A percentile compares a stretch with the other conserved stretches of the same genome.
Evolutionary conservation across 768 basidiomycete species (phyloP).

Genomic region (Leucocoprinus birnbaumii): DNA sequence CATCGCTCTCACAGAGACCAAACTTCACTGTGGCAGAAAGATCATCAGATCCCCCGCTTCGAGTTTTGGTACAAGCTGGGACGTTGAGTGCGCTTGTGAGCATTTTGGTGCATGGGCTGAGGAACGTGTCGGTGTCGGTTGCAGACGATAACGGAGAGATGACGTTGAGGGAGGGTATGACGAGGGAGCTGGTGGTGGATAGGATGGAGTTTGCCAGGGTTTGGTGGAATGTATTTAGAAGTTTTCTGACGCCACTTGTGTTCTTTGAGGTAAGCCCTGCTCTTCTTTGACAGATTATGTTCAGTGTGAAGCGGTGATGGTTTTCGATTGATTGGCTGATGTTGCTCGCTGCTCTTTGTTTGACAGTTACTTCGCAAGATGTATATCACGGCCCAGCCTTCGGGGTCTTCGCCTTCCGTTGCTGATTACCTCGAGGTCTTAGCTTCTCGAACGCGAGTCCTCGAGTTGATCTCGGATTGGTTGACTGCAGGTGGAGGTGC

Average conservation of each 20-base stretch:
- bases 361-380: slow-evolving; percentile 72
- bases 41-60: slow-evolving; percentile 67
- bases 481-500: slow-evolving; percentile 69
- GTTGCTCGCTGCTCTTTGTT: slow-evolving; percentile 4
- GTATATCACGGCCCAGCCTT: slow-evolving; percentile 52
- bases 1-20: slow-evolving; percentile 64
- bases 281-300: background rate
- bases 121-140: slow-evolving; percentile 74
- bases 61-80: slow-evolving; percentile 77
- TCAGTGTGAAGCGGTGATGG: background rate
- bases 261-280: slow-evolving; percentile 72
- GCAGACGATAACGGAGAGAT: slow-evolving; percentile 89
- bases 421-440: slow-evolving; percentile 48
- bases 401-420: slow-evolving; percentile 36
- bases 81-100: slow-evolving; percentile 73
- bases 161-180: slow-evolving; percentile 70
- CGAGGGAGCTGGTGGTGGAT: slow-evolving; percentile 71
- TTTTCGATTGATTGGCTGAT: slow-evolving; percentile 1
- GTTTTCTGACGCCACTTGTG: slow-evolving; percentile 75
- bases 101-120: slow-evolving; percentile 74
- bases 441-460: slow-evolving; percentile 55
- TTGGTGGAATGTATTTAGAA: slow-evolving; percentile 85
- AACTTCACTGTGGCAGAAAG: slow-evolving; percentile 59
- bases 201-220: slow-evolving; percentile 67
- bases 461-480: slow-evolving; percentile 72